phyloP scores from a whole-genome alignment of 1,284 basidiomycete genomes.

The Volvariella volvacea region DNA sequence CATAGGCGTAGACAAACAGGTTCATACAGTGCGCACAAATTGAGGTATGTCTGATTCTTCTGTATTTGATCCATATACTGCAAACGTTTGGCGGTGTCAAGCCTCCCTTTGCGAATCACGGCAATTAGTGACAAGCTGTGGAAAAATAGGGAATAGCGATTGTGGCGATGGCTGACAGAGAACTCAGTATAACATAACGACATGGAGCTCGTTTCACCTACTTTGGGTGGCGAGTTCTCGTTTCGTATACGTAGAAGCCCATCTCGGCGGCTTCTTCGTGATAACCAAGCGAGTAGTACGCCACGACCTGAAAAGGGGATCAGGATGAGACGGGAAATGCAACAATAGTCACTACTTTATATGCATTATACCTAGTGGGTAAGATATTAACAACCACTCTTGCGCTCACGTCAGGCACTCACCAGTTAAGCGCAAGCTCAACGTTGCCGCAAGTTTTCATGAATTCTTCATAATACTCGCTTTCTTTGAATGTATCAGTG shows the following conservation, averaged over 20 bases:
- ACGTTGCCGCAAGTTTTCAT: constrained; percentile 38
- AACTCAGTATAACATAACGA: constrained; percentile 1
- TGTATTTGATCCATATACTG: constrained; percentile 50
- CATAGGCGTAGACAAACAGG: too few species aligned
- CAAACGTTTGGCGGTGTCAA: constrained; percentile 28
- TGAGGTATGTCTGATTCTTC: constrained; percentile 52
- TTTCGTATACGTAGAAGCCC: constrained; percentile 55
- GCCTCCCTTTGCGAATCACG: constrained; percentile 39
- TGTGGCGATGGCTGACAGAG: constrained; percentile 51
- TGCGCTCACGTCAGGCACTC: too few species aligned
- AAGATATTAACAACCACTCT: too few species aligned
- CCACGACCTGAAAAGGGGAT: constrained; percentile 45
- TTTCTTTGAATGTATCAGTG: constrained; percentile 53
- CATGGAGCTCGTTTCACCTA: constrained; percentile 20
- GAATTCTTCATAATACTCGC: constrained; percentile 40
- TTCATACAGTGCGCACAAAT: constrained; percentile 31
- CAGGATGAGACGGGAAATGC: constrained; percentile 4
- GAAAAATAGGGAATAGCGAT: constrained; percentile 61
- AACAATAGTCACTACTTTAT: constrained; percentile 37
- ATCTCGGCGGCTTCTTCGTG: constrained; percentile 49
- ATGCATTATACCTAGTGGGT: constrained; percentile 49
- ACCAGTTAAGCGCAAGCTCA: constrained; percentile 55
- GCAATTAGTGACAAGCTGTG: constrained; percentile 58
- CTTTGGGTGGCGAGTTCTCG: constrained; percentile 56
- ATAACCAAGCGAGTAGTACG: constrained; percentile 54